Base-by-base conservation (phyloP, 192 early-diverging fungal species). In the Gonapodya prolifera region DNA sequence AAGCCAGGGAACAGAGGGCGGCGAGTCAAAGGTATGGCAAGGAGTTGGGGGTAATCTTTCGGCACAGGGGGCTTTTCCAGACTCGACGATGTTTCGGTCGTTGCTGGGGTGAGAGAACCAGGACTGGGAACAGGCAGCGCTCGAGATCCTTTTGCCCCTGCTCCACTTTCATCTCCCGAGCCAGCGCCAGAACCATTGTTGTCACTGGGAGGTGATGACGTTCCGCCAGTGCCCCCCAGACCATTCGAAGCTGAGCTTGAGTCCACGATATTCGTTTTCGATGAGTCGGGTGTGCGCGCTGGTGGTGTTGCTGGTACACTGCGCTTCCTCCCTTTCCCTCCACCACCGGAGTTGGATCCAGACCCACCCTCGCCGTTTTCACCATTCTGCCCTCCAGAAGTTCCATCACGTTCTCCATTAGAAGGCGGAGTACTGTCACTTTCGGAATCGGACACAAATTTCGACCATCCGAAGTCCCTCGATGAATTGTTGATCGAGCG, bases 1-100 rank as follows among this genome's bases (percentile, higher is more conserved):
- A 97, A 96, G 32, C 96, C 96, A 29, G 97, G 97, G 78, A 99
- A 99, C 30, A 99, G 83, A 28, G 96, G 96, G 30, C 97, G 87
- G 8, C 94, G 86, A 23, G 94, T 93, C 75, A 99, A 92, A 0
- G 97, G 97, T 34, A 99, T 86, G 29, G 95, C 94, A 79, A 99
- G 85, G 0, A 98, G 91, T 78, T 97, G 94, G 1, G 97, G 94
- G 80, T 97, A 98, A 69, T 91, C 89, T 35, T 95, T 94, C 1
- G 96, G 96, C 2, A 97, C 34, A 30, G 35, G 70, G 75, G 69
- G n/a, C 35, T 78, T 78, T 30, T 78, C 77, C 34, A 34, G 61
- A 2, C 2, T 29, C 8, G 2, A 2, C 18, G 71, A 73, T 32
- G 71, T 30, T 2, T 73, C 71, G 18, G 45, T 16, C 8, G 45